Conservation (phyloP, 352 stramenopile genomes). For the Thalassiosira livingstoniorum region DNA sequence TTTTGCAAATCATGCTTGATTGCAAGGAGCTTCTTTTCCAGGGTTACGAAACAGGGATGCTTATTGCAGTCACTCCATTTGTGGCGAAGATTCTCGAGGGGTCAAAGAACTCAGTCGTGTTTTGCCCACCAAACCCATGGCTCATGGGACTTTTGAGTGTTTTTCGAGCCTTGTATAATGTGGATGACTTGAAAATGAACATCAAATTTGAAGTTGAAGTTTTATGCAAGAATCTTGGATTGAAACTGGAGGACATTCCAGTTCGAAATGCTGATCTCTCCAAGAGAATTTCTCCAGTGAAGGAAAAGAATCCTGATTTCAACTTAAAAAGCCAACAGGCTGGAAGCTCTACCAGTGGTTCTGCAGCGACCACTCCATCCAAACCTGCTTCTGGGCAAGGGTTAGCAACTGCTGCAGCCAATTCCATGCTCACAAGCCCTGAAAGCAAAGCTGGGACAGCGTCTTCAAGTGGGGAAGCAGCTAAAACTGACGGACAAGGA, state of each 20-base stretch:
- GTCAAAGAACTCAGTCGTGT: slow-evolving; percentile 96
- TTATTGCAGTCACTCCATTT: slow-evolving; percentile 98
- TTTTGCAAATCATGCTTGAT: slow-evolving; percentile 97
- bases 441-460: slow-evolving; percentile 46
- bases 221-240: slow-evolving; percentile 98
- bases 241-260: slow-evolving; percentile 97
- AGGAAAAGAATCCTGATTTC: slow-evolving; percentile 98
- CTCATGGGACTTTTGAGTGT: slow-evolving; percentile 98
- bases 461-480: slow-evolving; percentile 50
- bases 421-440: slow-evolving; percentile 47
- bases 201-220: slow-evolving; percentile 99
- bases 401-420: slow-evolving; percentile 53
- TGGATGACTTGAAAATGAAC: slow-evolving; percentile 99
- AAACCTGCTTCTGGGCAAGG: slow-evolving; percentile 46
- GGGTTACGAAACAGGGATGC: slow-evolving; percentile 94
- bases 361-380: slow-evolving; percentile 28
- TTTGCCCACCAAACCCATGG: slow-evolving; percentile 98
- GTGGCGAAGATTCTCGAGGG: slow-evolving; percentile 98
- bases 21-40: slow-evolving; percentile 98
- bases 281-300: slow-evolving; percentile 90
- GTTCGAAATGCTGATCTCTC: slow-evolving; percentile 86
- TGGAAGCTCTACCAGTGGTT: neutral
- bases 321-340: slow-evolving; percentile 91
- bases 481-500: slow-evolving; percentile 48
- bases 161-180: slow-evolving; percentile 97